These are phyloP conservation scores for Fraxinus sp. DNA, from an alignment of 305 asterid genomes.

Conservation along the genomic window DNA sequence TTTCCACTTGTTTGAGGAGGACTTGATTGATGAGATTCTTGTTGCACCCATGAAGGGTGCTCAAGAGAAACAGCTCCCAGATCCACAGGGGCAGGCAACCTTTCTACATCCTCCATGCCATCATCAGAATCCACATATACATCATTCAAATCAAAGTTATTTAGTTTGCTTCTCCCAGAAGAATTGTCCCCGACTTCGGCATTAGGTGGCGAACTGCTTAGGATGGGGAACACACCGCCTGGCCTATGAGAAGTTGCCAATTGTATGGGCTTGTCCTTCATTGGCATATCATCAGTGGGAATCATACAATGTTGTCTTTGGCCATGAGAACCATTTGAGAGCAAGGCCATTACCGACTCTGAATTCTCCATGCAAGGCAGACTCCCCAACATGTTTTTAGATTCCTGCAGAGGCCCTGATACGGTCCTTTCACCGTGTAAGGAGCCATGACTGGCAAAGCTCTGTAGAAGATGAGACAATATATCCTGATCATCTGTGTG, in stretches of 20 bases:
- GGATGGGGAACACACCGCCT: constrained; percentile 34
- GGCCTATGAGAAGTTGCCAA: constrained; percentile 44
- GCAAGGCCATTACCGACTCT: constrained; percentile 41
- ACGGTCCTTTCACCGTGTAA: constrained; percentile 36
- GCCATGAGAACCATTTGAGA: constrained; percentile 48
- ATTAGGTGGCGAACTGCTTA: constrained; percentile 43
- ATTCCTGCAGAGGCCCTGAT: constrained; percentile 48
- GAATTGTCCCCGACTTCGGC: constrained; percentile 46
- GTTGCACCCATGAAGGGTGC: constrained; percentile 67
- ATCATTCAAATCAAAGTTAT: constrained; percentile 72
- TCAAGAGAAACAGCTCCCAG: constrained; percentile 45
- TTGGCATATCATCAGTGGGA: constrained; percentile 40
- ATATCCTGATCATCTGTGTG: constrained; percentile 57
- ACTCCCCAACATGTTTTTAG: constrained; percentile 45
- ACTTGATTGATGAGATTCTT: constrained; percentile 68
- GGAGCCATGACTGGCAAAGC: constrained; percentile 57
- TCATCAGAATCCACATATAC: constrained; percentile 72
- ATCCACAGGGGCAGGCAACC: constrained; percentile 47
- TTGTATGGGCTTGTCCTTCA: constrained; percentile 31
- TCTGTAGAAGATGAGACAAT: constrained; percentile 65
- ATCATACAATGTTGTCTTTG: constrained; percentile 34
- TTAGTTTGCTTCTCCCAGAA: constrained; percentile 58
- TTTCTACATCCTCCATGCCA: constrained; percentile 58
- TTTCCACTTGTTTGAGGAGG: constrained; percentile 81
- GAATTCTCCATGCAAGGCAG: constrained; percentile 47